A percentile compares a stretch with the other conserved stretches of the same genome.
Evolutionary conservation across 192 early-diverging fungal species (phyloP).

Genomic region (Diversispora epigaea): DNA sequence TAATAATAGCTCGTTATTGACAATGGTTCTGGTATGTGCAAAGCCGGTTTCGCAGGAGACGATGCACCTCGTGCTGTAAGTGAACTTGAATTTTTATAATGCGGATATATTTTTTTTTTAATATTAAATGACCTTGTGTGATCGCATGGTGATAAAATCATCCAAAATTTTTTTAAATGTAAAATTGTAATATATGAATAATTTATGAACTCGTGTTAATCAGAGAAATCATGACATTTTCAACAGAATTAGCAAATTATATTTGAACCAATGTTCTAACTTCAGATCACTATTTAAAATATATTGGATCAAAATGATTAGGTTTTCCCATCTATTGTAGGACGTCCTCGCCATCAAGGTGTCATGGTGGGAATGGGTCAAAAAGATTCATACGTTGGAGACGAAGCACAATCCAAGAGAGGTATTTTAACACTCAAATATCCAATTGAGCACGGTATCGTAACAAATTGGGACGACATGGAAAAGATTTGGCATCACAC

Average conservation of each 20-base stretch:
- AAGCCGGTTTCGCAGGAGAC: conserved; percentile 91
- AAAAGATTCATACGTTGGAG: conserved; percentile 88
- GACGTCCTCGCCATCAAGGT: conserved; percentile 83
- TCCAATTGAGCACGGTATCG: conserved; percentile 91
- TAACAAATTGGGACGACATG: conserved; percentile 95
- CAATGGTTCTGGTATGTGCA: conserved; percentile 95
- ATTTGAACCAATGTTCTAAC: neutral
- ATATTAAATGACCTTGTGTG: too few relatives aligned
- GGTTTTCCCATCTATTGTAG: conserved; percentile 76
- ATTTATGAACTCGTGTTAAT: too few relatives aligned
- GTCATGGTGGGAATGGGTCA: conserved; percentile 92
- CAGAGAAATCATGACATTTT: too few relatives aligned
- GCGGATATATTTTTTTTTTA: neutral
- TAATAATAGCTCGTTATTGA: conserved; percentile 75
- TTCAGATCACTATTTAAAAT: neutral
- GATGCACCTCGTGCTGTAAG: conserved; percentile 84
- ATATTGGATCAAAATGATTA: neutral
- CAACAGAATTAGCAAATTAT: too few relatives aligned
- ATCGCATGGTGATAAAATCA: too few relatives aligned
- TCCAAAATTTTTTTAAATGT: too few relatives aligned
- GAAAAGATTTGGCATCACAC: conserved; percentile 97
- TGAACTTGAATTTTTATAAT: neutral
- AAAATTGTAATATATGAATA: too few relatives aligned
- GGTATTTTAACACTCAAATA: conserved; percentile 85
- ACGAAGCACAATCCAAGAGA: conserved; percentile 89